Base-by-base conservation (phyloP, 768 basidiomycete species). In the Brasilioporus rufonigricans region DNA sequence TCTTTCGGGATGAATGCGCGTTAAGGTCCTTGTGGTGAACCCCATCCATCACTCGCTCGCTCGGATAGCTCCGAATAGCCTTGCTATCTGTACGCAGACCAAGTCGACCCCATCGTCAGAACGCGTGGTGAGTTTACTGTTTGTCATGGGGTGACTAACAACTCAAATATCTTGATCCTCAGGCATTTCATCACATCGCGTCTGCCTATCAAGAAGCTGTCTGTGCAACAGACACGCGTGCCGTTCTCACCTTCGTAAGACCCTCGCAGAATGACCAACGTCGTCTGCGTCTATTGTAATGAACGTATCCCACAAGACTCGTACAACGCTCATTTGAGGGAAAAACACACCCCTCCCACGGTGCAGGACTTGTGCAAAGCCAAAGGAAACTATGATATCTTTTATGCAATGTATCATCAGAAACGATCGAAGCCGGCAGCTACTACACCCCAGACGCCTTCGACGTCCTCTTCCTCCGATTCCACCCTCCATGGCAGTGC, bases 241-340 rank as follows among this genome's bases (percentile, higher is more conserved):
- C 11, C n/a, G 12, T 27, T 36, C 13, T 59, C 49, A 6, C 18
- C 14, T 6, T 8, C 21, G 41, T 39, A 53, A 24, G 12, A n/a
- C n/a, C n/a, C 26, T 44, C 21, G 11, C 26, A 24, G n/a, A 14
- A 65, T 63, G 61, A 12, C 23, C 27, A 48, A 29, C 35, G 10
- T 66, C 44, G 2, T 16, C 10, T 67, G 66, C 38, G 0, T 1
- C 35, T 60, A 61, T 35, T 68, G 66, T n/a, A 19, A 50, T 0
- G 38, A 41, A 29, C 12, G 12, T 32, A 9, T 67, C 11, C 47
- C 29, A 2, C 59, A 58, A 31, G 13, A 14, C 32, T 27, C 54
- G 5, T 50, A 50, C 36, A 57, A 60, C 50, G 0, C 32, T 8
- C 66, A 68, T n/a, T 23, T 56, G 0, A 41, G 14, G 24, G 56